phyloP scores from a whole-genome alignment of 306 rosid species.

The Chamaecrista fasciculata region DNA sequence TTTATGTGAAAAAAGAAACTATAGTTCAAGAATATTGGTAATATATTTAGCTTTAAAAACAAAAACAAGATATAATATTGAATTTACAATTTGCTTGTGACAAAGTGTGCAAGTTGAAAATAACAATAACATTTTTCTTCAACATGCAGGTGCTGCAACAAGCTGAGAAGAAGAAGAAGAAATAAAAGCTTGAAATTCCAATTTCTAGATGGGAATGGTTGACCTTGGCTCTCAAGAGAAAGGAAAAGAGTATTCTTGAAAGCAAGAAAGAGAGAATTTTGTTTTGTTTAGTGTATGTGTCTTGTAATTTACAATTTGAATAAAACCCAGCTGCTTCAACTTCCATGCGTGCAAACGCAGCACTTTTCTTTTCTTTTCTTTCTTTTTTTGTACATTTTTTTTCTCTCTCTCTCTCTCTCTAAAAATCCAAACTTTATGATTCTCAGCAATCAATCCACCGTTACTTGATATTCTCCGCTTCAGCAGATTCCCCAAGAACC shows the following conservation, averaged over 20 bases:
- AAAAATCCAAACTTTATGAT: conserved; percentile 37
- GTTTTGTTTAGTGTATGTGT: too few species aligned
- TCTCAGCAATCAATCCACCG: conserved; percentile 58
- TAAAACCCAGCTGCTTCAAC: conserved; percentile 4
- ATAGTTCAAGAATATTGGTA: too few species aligned
- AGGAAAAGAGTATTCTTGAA: neutral
- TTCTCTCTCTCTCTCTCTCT: conserved; percentile 22
- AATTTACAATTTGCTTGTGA: too few species aligned
- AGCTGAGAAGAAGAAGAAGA: neutral
- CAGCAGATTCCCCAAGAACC: conserved; percentile 71
- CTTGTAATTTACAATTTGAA: too few species aligned
- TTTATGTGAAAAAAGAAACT: too few species aligned
- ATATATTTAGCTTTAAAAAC: too few species aligned
- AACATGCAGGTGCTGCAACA: neutral
- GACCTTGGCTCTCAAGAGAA: neutral
- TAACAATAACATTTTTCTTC: too few species aligned
- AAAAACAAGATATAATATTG: too few species aligned
- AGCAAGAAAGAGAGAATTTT: conserved; percentile 2
- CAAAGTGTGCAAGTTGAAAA: too few species aligned
- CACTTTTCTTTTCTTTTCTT: neutral
- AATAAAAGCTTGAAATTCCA: neutral
- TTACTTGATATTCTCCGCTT: conserved; percentile 60
- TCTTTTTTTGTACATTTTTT: neutral
- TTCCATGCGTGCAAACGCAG: conserved; percentile 44
- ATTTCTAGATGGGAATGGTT: neutral